A percentile compares a stretch with the other conserved stretches of the same genome.
Conservation (phyloP, 352 stramenopile species). For the Phytophthora brassicae region DNA sequence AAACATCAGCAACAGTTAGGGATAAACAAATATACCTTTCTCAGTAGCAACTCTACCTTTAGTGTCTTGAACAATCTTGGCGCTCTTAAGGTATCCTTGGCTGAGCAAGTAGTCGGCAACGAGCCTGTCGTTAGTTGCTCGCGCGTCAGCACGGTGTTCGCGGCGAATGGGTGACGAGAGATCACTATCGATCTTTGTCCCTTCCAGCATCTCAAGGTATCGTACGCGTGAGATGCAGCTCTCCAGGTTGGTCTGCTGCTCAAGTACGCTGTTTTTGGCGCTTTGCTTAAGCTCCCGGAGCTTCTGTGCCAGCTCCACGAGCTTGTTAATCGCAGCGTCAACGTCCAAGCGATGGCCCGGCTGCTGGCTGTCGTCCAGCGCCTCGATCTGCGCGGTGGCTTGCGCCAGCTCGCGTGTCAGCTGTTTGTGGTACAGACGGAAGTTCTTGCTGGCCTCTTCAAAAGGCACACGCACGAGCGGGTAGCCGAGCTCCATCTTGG, state of each 20-base stretch:
- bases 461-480: conserved; percentile 77
- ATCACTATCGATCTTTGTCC: conserved; percentile 21
- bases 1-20: neutral
- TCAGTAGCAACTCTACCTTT: conserved; percentile 57
- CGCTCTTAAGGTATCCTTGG: conserved; percentile 62
- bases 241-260: conserved; percentile 61
- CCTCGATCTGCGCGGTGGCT: conserved; percentile 49
- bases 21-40: no score
- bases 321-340: conserved; percentile 53
- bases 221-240: conserved; percentile 47
- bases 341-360: conserved; percentile 62
- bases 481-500: conserved; percentile 60
- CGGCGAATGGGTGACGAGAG: conserved; percentile 1
- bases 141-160: conserved; percentile 5
- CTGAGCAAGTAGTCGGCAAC: conserved; percentile 78
- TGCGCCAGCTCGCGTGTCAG: conserved; percentile 62
- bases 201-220: conserved; percentile 48
- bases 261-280: conserved; percentile 40
- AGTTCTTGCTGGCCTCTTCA: conserved; percentile 72
- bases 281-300: conserved; percentile 53
- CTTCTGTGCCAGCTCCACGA: conserved; percentile 44
- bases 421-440: conserved; percentile 82
- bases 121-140: conserved; percentile 46
- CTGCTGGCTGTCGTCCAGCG: conserved; percentile 56
- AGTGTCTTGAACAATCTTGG: conserved; percentile 65